A percentile compares a stretch with the other conserved stretches of the same genome.
Evolutionary conservation across 768 basidiomycete genomes (phyloP).

Genomic region (Mycena alexandri): DNA sequence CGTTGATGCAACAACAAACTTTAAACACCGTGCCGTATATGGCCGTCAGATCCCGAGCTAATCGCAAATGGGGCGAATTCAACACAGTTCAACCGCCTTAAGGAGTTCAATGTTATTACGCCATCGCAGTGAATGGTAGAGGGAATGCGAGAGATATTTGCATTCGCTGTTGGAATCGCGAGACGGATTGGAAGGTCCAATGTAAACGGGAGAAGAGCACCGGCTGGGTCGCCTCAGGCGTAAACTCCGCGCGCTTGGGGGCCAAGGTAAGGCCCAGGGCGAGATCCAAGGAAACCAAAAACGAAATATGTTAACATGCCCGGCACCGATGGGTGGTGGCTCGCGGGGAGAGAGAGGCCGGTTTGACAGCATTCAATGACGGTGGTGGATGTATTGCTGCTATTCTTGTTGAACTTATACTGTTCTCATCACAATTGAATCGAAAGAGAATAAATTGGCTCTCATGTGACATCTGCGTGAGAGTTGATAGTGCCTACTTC

Average conservation of each 20-base stretch:
- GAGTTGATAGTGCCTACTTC: constrained; percentile 14
- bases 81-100: background rate
- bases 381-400: no score
- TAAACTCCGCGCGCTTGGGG: no score
- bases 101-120: background rate
- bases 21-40: constrained; percentile 18
- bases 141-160: background rate
- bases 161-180: background rate
- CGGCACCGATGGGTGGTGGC: background rate
- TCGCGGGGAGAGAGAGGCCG: background rate
- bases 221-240: no score
- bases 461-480: constrained; percentile 10
- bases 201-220: no score
- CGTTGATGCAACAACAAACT: constrained; percentile 12
- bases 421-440: constrained; percentile 1
- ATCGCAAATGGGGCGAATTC: constrained; percentile 4
- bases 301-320: no score
- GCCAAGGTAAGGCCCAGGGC: background rate
- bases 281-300: no score
- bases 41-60: constrained; percentile 19
- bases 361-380: background rate
- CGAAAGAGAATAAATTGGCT: background rate
- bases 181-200: no score
- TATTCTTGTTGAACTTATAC: no score
- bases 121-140: background rate